Percentiles rank a stretch among this genome's conserved stretches.
phyloP scores from a whole-genome alignment of 148 eudicot genomes.

The Heliamphora exappendiculata region DNA sequence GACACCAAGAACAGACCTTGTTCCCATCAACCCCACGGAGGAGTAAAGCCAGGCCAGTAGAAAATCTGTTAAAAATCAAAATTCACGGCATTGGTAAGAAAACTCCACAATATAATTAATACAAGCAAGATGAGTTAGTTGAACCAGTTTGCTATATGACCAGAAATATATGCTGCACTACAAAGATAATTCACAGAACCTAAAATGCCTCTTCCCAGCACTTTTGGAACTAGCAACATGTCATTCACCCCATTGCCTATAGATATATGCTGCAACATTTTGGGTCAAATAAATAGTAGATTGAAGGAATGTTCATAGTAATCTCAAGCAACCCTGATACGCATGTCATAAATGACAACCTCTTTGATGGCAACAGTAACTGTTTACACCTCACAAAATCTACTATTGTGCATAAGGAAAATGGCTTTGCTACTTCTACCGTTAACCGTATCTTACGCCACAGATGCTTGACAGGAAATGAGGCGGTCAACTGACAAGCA shows the following conservation, averaged over 20 bases:
- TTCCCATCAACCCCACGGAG: constrained; percentile 56
- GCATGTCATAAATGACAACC: background rate
- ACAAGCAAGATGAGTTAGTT: no score
- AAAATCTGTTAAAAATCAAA: constrained; percentile 30
- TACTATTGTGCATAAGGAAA: background rate
- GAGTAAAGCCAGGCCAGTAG: constrained; percentile 37
- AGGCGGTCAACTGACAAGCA: no score
- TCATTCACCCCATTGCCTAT: background rate
- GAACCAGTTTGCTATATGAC: no score
- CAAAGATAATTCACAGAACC: no score
- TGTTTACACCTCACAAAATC: background rate
- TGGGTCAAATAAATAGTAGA: background rate
- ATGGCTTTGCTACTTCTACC: background rate
- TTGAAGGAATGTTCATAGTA: background rate
- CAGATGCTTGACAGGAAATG: no score
- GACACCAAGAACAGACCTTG: constrained; percentile 74
- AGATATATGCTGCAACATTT: background rate
- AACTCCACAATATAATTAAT: no score
- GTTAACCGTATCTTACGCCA: background rate
- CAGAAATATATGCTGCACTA: background rate
- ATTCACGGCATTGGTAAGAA: background rate
- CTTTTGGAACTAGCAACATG: background rate
- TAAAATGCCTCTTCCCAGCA: background rate
- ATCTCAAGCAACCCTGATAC: background rate
- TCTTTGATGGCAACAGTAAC: background rate